Evolutionary conservation across 2,329 filamentous ascomycete genomes (phyloP), one percentile per base, ranked within the genome.

Genomic region (Alternaria ventricosa): DNA sequence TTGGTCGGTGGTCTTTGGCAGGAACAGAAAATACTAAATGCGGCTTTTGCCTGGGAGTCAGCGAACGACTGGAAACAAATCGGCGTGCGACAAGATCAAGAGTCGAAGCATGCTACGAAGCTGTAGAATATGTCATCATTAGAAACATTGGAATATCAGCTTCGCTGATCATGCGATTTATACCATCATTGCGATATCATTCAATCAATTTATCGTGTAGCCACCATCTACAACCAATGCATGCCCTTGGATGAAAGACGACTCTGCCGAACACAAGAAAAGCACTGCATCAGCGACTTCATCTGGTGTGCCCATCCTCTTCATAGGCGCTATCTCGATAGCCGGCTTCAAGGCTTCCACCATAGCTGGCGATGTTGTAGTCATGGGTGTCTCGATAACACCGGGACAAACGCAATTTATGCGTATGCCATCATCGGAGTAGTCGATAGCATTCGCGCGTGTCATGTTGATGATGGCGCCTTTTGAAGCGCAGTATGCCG

Each of bases 331-430:
- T 61, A 80, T 82, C 20, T 71, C 60, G 33, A 86, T 76, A 23
- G 84, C 82, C 25, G 73, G 70, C 59, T 70, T 74, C 44, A 78
- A 44, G 22, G 71, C 76, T 68, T 84, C 75, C 2, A 64, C 59
- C 51, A 76, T 77, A 5, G 72, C 66, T 9, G 66, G 61, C 4
- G 71, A 73, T 57, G 77, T 74, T 9, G 64, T 69, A 0, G 69
- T 66, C 64, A 71, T 72, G 0, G 83, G 82, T 5, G 83, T 85
- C 56, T 78, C 78, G 41, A 85, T 80, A 41, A 83, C 84, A 11
- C 82, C 79, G 0, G 87, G 87, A 63, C 87, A 89, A 43, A 89
- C 84, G 18, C 85, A 87, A 67, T 89, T 89, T 67, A 89, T 84
- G 54, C 87, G 82, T 57, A 89, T 87, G 2, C 56, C 63, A 47